Evolutionary conservation across 179 eudicot species (phyloP).

Genomic region (Corrigiola litoralis): DNA sequence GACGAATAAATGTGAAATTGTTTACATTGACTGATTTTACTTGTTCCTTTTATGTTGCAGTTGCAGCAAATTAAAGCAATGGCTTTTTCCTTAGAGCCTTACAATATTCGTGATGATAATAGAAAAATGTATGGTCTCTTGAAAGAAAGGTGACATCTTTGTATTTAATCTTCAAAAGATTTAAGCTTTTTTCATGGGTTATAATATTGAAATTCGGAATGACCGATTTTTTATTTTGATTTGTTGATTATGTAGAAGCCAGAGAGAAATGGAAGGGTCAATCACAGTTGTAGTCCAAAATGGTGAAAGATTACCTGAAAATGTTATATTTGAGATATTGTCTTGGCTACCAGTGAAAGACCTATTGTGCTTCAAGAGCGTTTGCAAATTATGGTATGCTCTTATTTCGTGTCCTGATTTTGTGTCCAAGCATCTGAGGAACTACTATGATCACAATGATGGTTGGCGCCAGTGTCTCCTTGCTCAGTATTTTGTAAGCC

Average conservation of each 20-base stretch:
- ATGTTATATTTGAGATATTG: slow-evolving; percentile 17
- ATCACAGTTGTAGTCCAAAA: neutral
- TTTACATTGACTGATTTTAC: too few species aligned
- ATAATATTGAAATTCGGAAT: too few species aligned
- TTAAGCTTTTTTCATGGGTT: too few species aligned
- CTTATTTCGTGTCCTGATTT: slow-evolving; percentile 12
- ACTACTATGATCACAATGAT: slow-evolving; percentile 11
- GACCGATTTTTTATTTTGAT: neutral
- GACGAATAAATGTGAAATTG: too few species aligned
- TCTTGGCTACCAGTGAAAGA: slow-evolving; percentile 19
- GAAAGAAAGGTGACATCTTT: too few species aligned
- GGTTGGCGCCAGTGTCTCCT: neutral
- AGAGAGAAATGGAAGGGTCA: slow-evolving; percentile 7
- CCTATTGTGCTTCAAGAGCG: slow-evolving; percentile 10
- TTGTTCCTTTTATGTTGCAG: too few species aligned
- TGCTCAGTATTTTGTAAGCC: neutral
- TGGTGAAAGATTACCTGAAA: slow-evolving; percentile 3
- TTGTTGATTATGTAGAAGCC: neutral
- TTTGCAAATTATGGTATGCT: slow-evolving; percentile 21
- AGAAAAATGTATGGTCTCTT: too few species aligned
- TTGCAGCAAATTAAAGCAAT: too few species aligned
- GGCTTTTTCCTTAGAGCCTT: too few species aligned
- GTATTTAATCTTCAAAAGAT: too few species aligned
- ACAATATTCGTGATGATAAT: too few species aligned
- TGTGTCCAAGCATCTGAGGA: slow-evolving; percentile 18